Evolutionary conservation across 2,329 filamentous ascomycete species (phyloP).

Genomic region (Pyrenophora tritici-repentis): DNA sequence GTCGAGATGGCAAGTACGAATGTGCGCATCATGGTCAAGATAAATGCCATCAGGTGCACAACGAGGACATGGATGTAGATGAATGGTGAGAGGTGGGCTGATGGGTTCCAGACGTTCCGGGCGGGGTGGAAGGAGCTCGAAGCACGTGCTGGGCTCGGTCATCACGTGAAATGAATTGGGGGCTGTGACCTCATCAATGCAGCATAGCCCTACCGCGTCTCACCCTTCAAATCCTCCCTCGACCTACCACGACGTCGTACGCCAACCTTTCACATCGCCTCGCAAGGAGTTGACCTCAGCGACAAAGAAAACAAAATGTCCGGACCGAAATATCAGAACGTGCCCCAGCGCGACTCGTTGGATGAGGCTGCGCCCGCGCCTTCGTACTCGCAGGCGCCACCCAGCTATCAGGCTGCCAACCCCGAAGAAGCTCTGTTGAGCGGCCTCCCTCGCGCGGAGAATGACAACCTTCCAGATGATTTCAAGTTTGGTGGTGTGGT

Average conservation of each 20-base stretch:
- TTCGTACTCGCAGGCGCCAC: constrained; percentile 75
- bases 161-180: constrained; percentile 10
- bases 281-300: background rate
- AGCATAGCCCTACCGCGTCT: constrained; percentile 9
- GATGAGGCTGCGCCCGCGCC: constrained; percentile 57
- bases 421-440: constrained; percentile 65
- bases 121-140: constrained; percentile 10
- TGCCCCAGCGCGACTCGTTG: constrained; percentile 84
- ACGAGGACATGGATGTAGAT: too few relatives aligned
- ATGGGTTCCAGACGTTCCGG: background rate
- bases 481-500: constrained; percentile 98
- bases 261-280: background rate
- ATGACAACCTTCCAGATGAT: constrained; percentile 93
- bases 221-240: background rate
- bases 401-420: constrained; percentile 73
- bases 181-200: constrained; percentile 14
- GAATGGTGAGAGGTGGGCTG: too few relatives aligned
- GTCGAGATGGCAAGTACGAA: too few relatives aligned
- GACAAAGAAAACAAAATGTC: constrained; percentile 60
- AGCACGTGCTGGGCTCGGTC: background rate
- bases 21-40: too few relatives aligned
- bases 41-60: too few relatives aligned
- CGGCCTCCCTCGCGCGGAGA: constrained; percentile 71
- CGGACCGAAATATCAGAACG: constrained; percentile 80
- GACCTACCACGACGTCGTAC: background rate